A percentile compares a stretch with the other conserved stretches of the same genome.
These are phyloP conservation scores for Fragosphaeria purpurea DNA, from an alignment of 2,329 filamentous ascomycete species.

Conservation along the genomic window DNA sequence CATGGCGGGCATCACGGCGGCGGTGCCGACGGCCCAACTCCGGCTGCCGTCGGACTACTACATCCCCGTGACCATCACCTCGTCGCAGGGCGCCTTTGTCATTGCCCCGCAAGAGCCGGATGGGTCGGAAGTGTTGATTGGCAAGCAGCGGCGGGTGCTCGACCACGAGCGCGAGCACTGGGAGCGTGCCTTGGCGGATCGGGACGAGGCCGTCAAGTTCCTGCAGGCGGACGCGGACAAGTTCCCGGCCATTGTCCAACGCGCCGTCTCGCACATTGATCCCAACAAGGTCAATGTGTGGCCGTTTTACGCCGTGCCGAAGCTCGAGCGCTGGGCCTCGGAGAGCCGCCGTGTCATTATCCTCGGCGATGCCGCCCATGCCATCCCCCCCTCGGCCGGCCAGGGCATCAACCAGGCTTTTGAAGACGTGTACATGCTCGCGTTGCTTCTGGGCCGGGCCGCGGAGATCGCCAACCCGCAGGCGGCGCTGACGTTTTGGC, in stretches of 20 bases:
- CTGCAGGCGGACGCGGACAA: slow-evolving; percentile 24
- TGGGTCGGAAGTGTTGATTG: slow-evolving; percentile 38
- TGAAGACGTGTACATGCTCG: slow-evolving; percentile 15
- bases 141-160: slow-evolving; percentile 29
- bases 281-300: slow-evolving; percentile 32
- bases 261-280: slow-evolving; percentile 21
- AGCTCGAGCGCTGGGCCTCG: slow-evolving; percentile 34
- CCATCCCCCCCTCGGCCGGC: slow-evolving; percentile 35
- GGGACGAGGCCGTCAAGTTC: slow-evolving; percentile 25
- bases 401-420: slow-evolving; percentile 23
- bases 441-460: slow-evolving; percentile 10
- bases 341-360: slow-evolving; percentile 28
- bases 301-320: slow-evolving; percentile 39
- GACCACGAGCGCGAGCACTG: slow-evolving; percentile 31
- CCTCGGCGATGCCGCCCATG: slow-evolving; percentile 38
- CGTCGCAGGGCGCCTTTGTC: slow-evolving; percentile 35
- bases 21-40: slow-evolving; percentile 26
- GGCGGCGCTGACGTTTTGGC: slow-evolving; percentile 15
- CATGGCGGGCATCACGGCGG: slow-evolving; percentile 27
- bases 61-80: slow-evolving; percentile 34
- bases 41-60: slow-evolving; percentile 23
- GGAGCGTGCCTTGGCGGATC: slow-evolving; percentile 29
- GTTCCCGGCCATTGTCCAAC: slow-evolving; percentile 26
- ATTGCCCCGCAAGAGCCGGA: slow-evolving; percentile 38
- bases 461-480: slow-evolving; percentile 8